Conservation (phyloP, 352 stramenopile species). For the Phytophthora cactorum region DNA sequence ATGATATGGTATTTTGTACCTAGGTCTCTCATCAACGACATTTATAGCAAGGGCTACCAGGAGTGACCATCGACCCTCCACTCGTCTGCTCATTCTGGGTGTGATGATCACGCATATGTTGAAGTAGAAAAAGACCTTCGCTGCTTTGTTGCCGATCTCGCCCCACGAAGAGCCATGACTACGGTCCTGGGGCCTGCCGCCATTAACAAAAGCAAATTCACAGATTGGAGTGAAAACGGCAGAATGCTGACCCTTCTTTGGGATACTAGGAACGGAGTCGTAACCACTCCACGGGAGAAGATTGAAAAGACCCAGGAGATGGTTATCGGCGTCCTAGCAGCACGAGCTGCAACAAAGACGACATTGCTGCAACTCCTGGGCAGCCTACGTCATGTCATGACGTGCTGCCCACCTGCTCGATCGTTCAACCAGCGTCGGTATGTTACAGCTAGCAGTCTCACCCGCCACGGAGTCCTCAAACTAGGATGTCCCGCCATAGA, state of each 20-base stretch:
- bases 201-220: constrained; percentile 8
- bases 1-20: no score
- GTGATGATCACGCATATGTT: neutral
- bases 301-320: neutral
- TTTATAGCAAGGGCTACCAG: no score
- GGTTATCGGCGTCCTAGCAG: neutral
- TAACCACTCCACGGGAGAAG: constrained; percentile 5
- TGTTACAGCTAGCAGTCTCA: no score
- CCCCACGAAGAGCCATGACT: constrained; percentile 6
- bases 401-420: no score
- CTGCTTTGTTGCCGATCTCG: neutral
- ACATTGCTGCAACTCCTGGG: neutral
- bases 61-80: no score
- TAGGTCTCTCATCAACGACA: no score
- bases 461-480: no score
- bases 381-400: neutral
- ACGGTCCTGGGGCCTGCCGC: neutral
- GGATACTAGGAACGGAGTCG: neutral
- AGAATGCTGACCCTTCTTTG: neutral
- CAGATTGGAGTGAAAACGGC: neutral
- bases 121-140: neutral
- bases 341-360: neutral
- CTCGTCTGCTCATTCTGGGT: no score
- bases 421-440: no score
- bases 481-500: no score